Base-by-base conservation (phyloP, 2,329 filamentous ascomycete genomes). In the Claviceps purpurea region DNA sequence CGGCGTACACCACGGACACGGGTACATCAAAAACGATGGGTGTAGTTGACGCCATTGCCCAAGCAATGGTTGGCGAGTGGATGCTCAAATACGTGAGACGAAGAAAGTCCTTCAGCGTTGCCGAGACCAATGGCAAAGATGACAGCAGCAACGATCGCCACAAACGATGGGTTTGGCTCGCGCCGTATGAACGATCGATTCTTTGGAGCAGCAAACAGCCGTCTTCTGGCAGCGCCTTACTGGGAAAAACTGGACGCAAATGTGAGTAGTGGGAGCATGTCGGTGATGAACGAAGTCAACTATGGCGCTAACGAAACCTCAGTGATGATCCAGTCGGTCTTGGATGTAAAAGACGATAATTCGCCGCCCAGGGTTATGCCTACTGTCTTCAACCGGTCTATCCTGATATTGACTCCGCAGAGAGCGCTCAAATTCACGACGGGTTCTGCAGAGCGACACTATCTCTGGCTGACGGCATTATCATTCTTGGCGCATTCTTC, bases 121-220 rank as follows among this genome's bases (percentile, higher is more conserved):
- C 78, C 3, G 87, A 90, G 45, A 75, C 73, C 24, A 80, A 75
- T 55, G 76, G 77, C 39, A 81, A 81, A 56, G 82, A 89, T 62
- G 81, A 86, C 56, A 84, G 75, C 56, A 82, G 87, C 67, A 82
- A 81, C 56, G 83, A 85, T 58, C 85, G 93, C 34, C 93, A 98
- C 66, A 96, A 90, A 71, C 79, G 93, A 66, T 98, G 93, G 93
- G 93, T 98, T 2, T 98, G 93, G 93, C 78, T 98, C 56, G 93
- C 91, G 18, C 93, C 93, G 2, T 97, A 98, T 63, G 93, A 98
- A 69, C 79, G 90, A 56, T 85, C 91, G 13, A 91, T 98, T 55
- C 87, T 98, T 67, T 98, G 93, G 93, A 96, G 91, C 68, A 95
- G 86, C 75, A 96, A 95, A 74, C 93, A 98, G 69, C 93, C 93